Conservation (phyloP, 495 filamentous ascomycete species). For the Penicillium malachiteum region DNA sequence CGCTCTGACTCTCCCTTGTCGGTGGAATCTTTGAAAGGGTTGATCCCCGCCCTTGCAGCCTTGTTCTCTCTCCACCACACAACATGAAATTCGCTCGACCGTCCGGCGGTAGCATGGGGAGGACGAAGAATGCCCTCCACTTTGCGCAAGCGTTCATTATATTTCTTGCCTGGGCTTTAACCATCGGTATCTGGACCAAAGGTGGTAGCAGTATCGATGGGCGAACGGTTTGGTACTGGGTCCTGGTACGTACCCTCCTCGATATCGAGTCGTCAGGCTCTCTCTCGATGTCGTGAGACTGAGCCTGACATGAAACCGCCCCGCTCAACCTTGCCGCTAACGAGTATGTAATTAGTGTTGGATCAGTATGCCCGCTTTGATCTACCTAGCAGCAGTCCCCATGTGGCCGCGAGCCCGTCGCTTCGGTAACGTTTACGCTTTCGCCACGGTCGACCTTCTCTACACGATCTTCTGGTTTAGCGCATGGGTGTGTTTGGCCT, state of each 20-base stretch:
- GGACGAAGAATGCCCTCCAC: constrained; percentile 50
- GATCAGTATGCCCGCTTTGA: constrained; percentile 74
- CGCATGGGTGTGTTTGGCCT: constrained; percentile 73
- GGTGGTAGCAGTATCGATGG: constrained; percentile 59
- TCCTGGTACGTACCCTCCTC: constrained; percentile 60
- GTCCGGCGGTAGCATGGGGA: constrained; percentile 35
- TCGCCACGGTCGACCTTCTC: constrained; percentile 69
- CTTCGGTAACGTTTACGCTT: constrained; percentile 79
- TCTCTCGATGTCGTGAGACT: background rate
- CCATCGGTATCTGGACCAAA: constrained; percentile 71
- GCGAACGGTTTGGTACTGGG: constrained; percentile 72
- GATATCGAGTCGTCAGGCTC: background rate
- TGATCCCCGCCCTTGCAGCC: constrained; percentile 24
- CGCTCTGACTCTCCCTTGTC: constrained; percentile 4
- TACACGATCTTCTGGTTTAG: constrained; percentile 82
- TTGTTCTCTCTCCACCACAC: constrained; percentile 4
- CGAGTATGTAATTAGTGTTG: constrained; percentile 63
- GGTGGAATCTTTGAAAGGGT: constrained; percentile 12
- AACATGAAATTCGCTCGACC: constrained; percentile 31
- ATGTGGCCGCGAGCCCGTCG: constrained; percentile 78
- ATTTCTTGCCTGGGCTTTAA: constrained; percentile 69
- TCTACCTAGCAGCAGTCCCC: constrained; percentile 81
- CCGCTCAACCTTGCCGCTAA: constrained; percentile 16
- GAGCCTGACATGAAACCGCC: background rate
- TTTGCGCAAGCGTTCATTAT: constrained; percentile 62